phyloP scores from a whole-genome alignment of 768 basidiomycete genomes.

The Lactifluus echinatus region DNA sequence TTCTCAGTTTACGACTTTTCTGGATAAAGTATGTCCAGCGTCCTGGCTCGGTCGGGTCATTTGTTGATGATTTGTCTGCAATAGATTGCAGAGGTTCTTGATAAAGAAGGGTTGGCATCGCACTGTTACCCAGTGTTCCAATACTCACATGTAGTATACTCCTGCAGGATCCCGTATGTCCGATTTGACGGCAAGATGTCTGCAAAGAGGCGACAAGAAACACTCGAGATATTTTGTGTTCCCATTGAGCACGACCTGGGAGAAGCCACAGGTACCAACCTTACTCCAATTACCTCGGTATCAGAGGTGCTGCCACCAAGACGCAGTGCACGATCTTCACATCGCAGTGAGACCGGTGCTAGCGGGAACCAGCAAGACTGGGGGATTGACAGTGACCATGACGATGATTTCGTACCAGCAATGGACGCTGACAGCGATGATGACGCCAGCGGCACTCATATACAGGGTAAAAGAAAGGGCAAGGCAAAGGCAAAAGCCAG shows the following conservation, averaged over 20 bases:
- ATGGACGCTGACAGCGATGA: conserved; percentile 23
- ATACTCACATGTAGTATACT: neutral
- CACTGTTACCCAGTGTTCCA: neutral
- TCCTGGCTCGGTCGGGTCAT: neutral
- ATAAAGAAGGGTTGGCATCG: conserved; percentile 47
- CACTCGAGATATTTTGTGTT: conserved; percentile 64
- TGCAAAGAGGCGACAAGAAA: conserved; percentile 68
- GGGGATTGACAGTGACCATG: conserved; percentile 22
- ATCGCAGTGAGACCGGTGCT: neutral
- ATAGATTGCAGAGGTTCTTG: conserved; percentile 63
- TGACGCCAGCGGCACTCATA: neutral
- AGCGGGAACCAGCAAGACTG: conserved; percentile 11
- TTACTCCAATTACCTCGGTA: conserved; percentile 2
- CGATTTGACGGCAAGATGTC: conserved; percentile 85
- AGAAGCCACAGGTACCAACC: conserved; percentile 11
- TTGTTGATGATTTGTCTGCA: neutral
- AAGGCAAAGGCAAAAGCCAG: conserved; percentile 25
- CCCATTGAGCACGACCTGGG: conserved; percentile 37
- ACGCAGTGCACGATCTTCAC: conserved; percentile 2
- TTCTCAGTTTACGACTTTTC: conserved; percentile 81
- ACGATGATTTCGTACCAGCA: conserved; percentile 28
- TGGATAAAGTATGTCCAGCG: conserved; percentile 52
- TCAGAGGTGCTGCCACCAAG: conserved; percentile 16
- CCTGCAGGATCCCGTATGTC: conserved; percentile 56
- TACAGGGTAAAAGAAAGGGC: conserved; percentile 17